These are phyloP conservation scores for Salisapilia sapeloensis DNA, from an alignment of 352 stramenopile species.

Conservation along the genomic window DNA sequence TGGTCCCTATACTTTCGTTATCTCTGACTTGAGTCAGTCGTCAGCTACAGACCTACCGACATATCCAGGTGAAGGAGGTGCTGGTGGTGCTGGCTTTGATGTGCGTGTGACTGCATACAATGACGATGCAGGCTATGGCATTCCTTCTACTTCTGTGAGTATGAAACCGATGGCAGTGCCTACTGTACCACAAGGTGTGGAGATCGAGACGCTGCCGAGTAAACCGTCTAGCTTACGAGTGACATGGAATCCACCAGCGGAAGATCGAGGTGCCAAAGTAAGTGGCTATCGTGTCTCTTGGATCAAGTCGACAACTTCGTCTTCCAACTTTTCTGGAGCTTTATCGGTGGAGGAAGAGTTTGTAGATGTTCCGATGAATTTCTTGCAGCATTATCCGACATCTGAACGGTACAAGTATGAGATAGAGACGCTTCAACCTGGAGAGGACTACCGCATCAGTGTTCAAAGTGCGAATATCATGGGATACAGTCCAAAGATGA, in stretches of 20 bases:
- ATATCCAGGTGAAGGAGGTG: slow-evolving; percentile 12
- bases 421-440: slow-evolving; percentile 20
- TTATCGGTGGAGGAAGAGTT: slow-evolving; percentile 6
- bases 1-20: slow-evolving; percentile 36
- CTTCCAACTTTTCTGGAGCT: slow-evolving; percentile 9
- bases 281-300: slow-evolving; percentile 83
- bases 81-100: slow-evolving; percentile 25
- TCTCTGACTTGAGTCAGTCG: slow-evolving; percentile 22
- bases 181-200: slow-evolving; percentile 41
- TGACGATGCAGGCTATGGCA: slow-evolving; percentile 36
- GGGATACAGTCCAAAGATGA: too few relatives aligned
- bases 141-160: slow-evolving; percentile 22
- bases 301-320: slow-evolving; percentile 21
- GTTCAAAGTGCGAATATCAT: slow-evolving; percentile 66
- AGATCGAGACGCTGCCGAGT: slow-evolving; percentile 62
- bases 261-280: slow-evolving; percentile 66
- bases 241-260: slow-evolving; percentile 74
- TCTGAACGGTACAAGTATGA: slow-evolving; percentile 61
- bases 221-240: slow-evolving; percentile 51
- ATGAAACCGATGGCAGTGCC: slow-evolving; percentile 85
- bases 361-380: slow-evolving; percentile 20
- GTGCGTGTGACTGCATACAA: slow-evolving; percentile 51
- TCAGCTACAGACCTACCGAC: slow-evolving; percentile 11
- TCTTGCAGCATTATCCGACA: slow-evolving; percentile 18
- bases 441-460: slow-evolving; percentile 23